phyloP scores from a whole-genome alignment of 2,329 filamentous ascomycete genomes.

The Colletotrichum tropicicola region DNA sequence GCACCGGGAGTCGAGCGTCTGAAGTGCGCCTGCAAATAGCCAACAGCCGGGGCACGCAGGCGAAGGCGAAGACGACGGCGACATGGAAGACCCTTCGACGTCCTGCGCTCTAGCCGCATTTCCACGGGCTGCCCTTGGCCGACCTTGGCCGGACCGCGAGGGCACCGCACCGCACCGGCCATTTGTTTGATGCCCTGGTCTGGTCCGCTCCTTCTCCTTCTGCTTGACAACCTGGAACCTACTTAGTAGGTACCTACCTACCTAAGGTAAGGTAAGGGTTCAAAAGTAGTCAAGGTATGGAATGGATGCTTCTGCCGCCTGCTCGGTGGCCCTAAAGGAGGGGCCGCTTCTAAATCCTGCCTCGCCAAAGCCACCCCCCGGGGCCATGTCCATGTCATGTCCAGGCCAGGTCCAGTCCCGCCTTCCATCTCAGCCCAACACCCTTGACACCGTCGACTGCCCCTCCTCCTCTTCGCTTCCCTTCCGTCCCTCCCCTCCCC shows the following conservation, averaged over 20 bases:
- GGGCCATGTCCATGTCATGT: not conserved
- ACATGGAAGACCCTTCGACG: constrained; percentile 18
- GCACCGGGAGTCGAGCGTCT: too few relatives aligned
- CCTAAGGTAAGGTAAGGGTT: too few relatives aligned
- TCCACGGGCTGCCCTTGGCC: constrained; percentile 11
- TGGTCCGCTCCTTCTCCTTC: not conserved
- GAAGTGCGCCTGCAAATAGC: too few relatives aligned
- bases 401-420: not conserved
- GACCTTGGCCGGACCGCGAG: constrained; percentile 12
- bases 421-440: constrained; percentile 16
- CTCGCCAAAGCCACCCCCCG: not conserved
- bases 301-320: too few relatives aligned
- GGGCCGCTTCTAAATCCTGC: not conserved
- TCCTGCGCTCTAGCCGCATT: not conserved
- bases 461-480: constrained; percentile 21
- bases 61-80: not conserved
- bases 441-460: not conserved
- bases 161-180: constrained; percentile 11
- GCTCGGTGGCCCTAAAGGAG: constrained; percentile 7
- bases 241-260: too few relatives aligned
- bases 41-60: not conserved
- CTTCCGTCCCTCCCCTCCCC: not conserved
- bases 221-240: too few relatives aligned
- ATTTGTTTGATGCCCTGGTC: constrained; percentile 4
- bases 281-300: too few relatives aligned